Evolutionary conservation across 495 filamentous ascomycete species (phyloP), one percentile per base, ranked within the genome.

Genomic region (Diplogelasinospora grovesii): DNA sequence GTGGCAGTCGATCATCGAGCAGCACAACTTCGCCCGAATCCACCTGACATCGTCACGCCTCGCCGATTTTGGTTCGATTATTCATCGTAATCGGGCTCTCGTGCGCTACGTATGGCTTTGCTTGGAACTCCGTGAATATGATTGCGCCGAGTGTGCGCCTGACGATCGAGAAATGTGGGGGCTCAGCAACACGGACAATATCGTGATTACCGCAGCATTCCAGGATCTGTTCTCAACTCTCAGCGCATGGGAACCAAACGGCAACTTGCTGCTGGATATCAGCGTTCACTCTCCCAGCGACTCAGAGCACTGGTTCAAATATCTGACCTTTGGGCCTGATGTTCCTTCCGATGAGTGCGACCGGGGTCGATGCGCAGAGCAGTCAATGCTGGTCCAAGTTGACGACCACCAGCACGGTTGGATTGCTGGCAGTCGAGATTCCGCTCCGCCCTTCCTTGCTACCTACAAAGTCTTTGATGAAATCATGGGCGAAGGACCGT

Each of bases 201-300:
- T 34, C 41, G 45, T 46, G 22, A 59, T 65, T 39, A 61, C 46
- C 39, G 47, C 54, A 40, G 42, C 56, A 21, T 57, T 67, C 47
- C 36, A 51, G 41, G 48, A 53, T 46, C 49, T 64, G 30, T 59
- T 64, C 46, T 60, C 53, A 15, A 42, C 47, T 50, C 57, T 66
- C 48, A 58, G 60, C 47, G 52, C 40, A 39, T 66, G 57, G 61
- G 57, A 63, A 35, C 55, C 52, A 32, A 46, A 48, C 26, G 37
- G 50, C 50, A 45, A 53, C 41, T 60, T 66, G 45, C 41, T 54
- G 36, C 57, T 66, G 39, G 64, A 66, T 49, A 63, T 65, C 34
- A 60, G 64, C 49, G 50, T 61, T 41, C 53, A 63, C 41, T 60
- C 61, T 41, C 61, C 52, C 32, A 65, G 57, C 41, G 61, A 60